Evolutionary conservation across 169 alveolate genomes (phyloP).

Genomic region (Cyclospora cayetanensis): DNA sequence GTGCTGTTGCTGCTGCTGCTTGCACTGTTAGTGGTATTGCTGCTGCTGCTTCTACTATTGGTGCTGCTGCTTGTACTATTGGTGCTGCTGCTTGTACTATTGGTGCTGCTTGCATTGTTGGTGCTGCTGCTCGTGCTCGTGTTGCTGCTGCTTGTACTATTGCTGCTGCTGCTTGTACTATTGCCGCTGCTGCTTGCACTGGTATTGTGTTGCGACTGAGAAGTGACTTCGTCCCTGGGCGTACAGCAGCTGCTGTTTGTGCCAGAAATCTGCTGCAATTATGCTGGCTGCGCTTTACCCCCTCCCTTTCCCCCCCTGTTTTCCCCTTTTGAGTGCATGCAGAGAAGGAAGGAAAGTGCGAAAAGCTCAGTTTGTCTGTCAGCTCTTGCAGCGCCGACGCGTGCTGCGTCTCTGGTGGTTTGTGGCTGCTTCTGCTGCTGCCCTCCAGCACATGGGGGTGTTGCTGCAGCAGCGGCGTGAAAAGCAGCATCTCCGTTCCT

Average conservation of each 20-base stretch:
- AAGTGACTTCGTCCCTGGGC: no score
- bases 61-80: not conserved
- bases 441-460: slow-evolving; percentile 42
- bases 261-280: no score
- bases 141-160: not conserved
- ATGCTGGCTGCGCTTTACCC: no score
- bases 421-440: slow-evolving; percentile 51
- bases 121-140: not conserved
- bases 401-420: slow-evolving; percentile 47
- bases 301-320: no score
- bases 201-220: no score
- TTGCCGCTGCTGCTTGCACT: not conserved
- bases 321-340: not conserved
- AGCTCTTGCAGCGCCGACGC: slow-evolving; percentile 39
- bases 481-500: slow-evolving; percentile 6
- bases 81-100: not conserved
- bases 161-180: not conserved
- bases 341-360: slow-evolving; percentile 13
- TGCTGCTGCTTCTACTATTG: slow-evolving; percentile 21
- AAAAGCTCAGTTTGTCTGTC: not conserved
- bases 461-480: slow-evolving; percentile 55
- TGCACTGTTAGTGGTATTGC: no score
- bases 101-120: not conserved
- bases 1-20: not conserved
- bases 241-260: no score